phyloP scores from a whole-genome alignment of 768 basidiomycete genomes.

The Pisolithus sp. region DNA sequence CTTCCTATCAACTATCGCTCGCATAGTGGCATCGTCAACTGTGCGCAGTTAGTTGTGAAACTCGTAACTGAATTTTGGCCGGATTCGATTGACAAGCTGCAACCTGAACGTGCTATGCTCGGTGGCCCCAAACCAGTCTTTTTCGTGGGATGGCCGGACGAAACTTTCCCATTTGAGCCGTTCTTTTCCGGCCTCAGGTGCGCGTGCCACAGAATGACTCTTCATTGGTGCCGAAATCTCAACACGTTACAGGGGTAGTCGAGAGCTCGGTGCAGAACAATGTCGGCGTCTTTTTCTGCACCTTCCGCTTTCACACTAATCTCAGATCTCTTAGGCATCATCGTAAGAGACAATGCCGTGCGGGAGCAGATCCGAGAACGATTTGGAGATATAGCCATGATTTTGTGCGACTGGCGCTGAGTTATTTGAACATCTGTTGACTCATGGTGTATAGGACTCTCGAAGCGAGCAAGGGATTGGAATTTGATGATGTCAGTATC shows the following conservation, averaged over 20 bases:
- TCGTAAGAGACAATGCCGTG: constrained; percentile 58
- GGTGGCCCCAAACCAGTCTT: constrained; percentile 54
- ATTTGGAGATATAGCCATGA: constrained; percentile 52
- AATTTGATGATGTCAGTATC: constrained; percentile 16
- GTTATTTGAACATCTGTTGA: background rate
- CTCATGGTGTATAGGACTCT: constrained; percentile 16
- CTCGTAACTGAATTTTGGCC: constrained; percentile 59
- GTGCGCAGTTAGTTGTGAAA: constrained; percentile 59
- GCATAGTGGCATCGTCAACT: constrained; percentile 66
- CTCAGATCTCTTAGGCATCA: constrained; percentile 42
- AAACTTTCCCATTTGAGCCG: constrained; percentile 42
- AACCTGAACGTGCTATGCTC: constrained; percentile 48
- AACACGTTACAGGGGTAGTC: constrained; percentile 31
- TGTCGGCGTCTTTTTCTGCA: constrained; percentile 33
- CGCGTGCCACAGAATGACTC: background rate
- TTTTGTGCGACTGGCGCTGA: constrained; percentile 39
- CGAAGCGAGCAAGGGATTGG: constrained; percentile 28
- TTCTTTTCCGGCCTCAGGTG: constrained; percentile 50
- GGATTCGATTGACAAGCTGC: constrained; percentile 53
- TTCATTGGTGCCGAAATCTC: constrained; percentile 3
- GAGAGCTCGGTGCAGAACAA: constrained; percentile 61
- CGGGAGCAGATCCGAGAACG: constrained; percentile 39
- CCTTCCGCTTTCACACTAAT: background rate
- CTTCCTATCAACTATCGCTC: constrained; percentile 63
- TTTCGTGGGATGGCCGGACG: constrained; percentile 42